Percentiles rank a stretch among this genome's conserved stretches.
Conservation (phyloP, 1,284 basidiomycete species). For the Xerocomus nothofagi region DNA sequence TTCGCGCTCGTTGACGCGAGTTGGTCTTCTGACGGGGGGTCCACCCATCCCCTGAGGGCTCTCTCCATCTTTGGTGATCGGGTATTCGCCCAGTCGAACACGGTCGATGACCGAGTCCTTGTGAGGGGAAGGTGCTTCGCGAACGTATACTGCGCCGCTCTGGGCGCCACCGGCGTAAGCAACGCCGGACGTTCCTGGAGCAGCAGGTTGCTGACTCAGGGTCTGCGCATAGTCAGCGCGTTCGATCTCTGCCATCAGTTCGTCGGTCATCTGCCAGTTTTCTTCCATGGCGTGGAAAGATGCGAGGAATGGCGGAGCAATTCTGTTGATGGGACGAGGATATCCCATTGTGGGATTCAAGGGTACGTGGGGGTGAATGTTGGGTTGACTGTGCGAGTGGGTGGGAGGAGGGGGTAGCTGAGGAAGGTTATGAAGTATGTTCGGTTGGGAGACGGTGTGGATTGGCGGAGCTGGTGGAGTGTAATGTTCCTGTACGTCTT, state of each 20-base stretch:
- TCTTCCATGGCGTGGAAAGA: constrained; percentile 53
- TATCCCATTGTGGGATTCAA: constrained; percentile 45
- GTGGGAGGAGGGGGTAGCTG: constrained; percentile 17
- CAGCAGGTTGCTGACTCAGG: constrained; percentile 35
- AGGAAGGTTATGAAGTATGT: constrained; percentile 21
- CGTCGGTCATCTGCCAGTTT: constrained; percentile 64
- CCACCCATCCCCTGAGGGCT: constrained; percentile 24
- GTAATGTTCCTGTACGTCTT: constrained; percentile 34
- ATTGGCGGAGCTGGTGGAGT: constrained; percentile 32
- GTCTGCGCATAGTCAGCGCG: constrained; percentile 48
- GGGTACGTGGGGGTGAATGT: constrained; percentile 33
- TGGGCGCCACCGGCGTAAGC: constrained; percentile 53
- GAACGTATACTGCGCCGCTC: constrained; percentile 35
- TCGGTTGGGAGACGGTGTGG: constrained; percentile 30
- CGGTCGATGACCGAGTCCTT: constrained; percentile 59
- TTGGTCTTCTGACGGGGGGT: constrained; percentile 23
- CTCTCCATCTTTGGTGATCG: constrained; percentile 54
- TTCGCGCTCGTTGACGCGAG: constrained; percentile 33
- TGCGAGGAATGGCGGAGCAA: constrained; percentile 53
- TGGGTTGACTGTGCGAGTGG: constrained; percentile 39
- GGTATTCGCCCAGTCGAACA: constrained; percentile 49
- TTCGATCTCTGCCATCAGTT: constrained; percentile 69
- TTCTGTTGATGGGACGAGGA: constrained; percentile 58
- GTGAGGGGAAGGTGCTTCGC: constrained; percentile 39
- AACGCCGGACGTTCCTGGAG: constrained; percentile 47